These are phyloP conservation scores for Celoporthe dispersa DNA, from an alignment of 2,329 filamentous ascomycete species.

Conservation along the genomic window DNA sequence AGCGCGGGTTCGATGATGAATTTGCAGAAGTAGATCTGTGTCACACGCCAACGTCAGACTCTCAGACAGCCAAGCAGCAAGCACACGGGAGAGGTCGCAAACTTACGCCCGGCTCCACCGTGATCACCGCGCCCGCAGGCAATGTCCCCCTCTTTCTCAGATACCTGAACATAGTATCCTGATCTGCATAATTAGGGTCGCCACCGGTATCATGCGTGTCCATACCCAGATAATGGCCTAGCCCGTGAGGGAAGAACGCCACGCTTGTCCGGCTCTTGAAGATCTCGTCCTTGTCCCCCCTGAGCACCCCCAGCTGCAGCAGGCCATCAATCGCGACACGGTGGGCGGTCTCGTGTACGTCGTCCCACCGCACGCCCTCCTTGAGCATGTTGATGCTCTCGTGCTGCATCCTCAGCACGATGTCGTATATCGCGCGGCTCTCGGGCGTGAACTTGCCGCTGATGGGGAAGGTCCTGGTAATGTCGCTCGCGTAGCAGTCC, in stretches of 20 bases:
- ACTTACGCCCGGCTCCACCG: slow-evolving; percentile 88
- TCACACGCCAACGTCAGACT: slow-evolving; percentile 6
- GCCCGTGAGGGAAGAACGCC: slow-evolving; percentile 71
- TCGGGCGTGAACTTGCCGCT: slow-evolving; percentile 71
- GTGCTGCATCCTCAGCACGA: slow-evolving; percentile 86
- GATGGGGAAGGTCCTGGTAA: slow-evolving; percentile 77
- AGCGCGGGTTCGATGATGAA: slow-evolving; percentile 87
- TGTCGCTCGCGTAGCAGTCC: slow-evolving; percentile 67
- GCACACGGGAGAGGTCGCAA: background rate
- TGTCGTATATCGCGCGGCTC: slow-evolving; percentile 75
- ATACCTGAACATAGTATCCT: slow-evolving; percentile 85
- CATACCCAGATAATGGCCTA: slow-evolving; percentile 86
- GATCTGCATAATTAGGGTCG: slow-evolving; percentile 76
- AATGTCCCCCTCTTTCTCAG: slow-evolving; percentile 77
- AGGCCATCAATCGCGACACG: slow-evolving; percentile 81
- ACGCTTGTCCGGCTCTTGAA: slow-evolving; percentile 78
- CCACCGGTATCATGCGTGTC: slow-evolving; percentile 90
- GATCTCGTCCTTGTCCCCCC: slow-evolving; percentile 71
- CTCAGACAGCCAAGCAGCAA: background rate
- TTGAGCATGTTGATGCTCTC: slow-evolving; percentile 75
- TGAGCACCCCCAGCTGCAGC: slow-evolving; percentile 74
- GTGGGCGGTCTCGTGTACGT: slow-evolving; percentile 80
- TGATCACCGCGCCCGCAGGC: slow-evolving; percentile 82
- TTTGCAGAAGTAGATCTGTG: slow-evolving; percentile 84
- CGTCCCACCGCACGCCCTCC: slow-evolving; percentile 78